These are phyloP conservation scores for Opeltia flavorubescens DNA, from an alignment of 495 filamentous ascomycete genomes.

Conservation along the genomic window DNA sequence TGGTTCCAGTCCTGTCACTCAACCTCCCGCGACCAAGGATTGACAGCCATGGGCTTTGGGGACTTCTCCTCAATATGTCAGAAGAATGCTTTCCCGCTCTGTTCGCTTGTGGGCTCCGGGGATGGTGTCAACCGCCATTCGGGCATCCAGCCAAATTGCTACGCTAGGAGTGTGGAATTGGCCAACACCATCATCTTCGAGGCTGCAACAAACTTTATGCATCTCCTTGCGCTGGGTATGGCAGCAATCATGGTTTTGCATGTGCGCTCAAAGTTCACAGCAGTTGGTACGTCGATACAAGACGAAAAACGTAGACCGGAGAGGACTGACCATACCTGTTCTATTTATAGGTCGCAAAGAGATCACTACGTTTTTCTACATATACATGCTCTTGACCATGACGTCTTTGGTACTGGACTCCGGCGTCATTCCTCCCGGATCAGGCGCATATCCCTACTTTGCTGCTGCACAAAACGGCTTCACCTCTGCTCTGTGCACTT, in stretches of 20 bases:
- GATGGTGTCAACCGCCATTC: slow-evolving; percentile 48
- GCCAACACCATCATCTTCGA: slow-evolving; percentile 98
- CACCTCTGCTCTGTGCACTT: slow-evolving; percentile 75
- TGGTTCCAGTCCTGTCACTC: slow-evolving; percentile 9
- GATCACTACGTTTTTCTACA: slow-evolving; percentile 94
- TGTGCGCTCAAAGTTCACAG: slow-evolving; percentile 93
- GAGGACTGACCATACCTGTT: slow-evolving; percentile 9
- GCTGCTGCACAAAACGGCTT: slow-evolving; percentile 81
- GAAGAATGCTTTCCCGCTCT: slow-evolving; percentile 74
- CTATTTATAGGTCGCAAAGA: slow-evolving; percentile 74
- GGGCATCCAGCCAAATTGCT: slow-evolving; percentile 83
- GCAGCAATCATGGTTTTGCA: slow-evolving; percentile 94
- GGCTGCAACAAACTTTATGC: slow-evolving; percentile 77
- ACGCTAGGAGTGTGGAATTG: slow-evolving; percentile 85
- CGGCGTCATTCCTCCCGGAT: slow-evolving; percentile 77
- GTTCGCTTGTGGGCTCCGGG: slow-evolving; percentile 62
- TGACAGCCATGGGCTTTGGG: slow-evolving; percentile 69
- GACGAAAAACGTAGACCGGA: neutral
- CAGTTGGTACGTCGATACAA: slow-evolving; percentile 61
- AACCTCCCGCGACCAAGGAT: slow-evolving; percentile 2
- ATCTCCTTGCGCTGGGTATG: slow-evolving; percentile 86
- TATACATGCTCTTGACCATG: slow-evolving; percentile 83
- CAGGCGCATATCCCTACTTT: slow-evolving; percentile 76
- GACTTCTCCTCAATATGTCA: slow-evolving; percentile 78
- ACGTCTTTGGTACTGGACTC: slow-evolving; percentile 84